Base-by-base conservation (phyloP, 495 filamentous ascomycete species). In the Hypoxylon fuscum region DNA sequence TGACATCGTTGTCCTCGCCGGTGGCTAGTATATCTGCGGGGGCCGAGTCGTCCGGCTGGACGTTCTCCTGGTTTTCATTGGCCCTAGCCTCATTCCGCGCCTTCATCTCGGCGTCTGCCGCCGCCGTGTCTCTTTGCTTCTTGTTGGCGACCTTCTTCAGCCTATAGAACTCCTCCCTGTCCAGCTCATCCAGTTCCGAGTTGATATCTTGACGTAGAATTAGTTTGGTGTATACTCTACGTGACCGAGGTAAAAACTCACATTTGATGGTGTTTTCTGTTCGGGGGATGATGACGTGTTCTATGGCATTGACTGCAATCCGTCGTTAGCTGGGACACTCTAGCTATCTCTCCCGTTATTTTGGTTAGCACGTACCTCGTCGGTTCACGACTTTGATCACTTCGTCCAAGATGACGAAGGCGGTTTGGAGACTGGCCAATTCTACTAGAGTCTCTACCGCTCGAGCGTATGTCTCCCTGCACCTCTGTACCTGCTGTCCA, bases 321-420 rank as follows among this genome's bases (percentile, higher is more conserved):
- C 15, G 44, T 31, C 15, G 65, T 86, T 72, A 76, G 75, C 68
- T 49, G 53, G 31, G 25, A 60, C 75, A 66, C 42, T 35, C 4
- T 27, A 48, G 46, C 27, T 31, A 27, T 44, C 17, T 8, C 40
- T 11, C 40, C n/a, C n/a, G n/a, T n/a, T n/a, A n/a, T n/a, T n/a
- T n/a, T n/a, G n/a, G n/a, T n/a, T n/a, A 25, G 10, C 3, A 49
- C 83, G 74, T 77, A 88, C 87, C 89, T 91, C 95, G 89, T 60
- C 95, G 87, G 74, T 98, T 99, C 27, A 99, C 95, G 21, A 97
- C 91, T 81, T 99, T 99, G 76, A 99, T 99, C 51, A 99, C 96
- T 71, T 98, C 96, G 72, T 99, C 95, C 59, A 99, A 74, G 61
- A 97, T 97, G 34, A 99, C 90, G 70, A 99, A 99, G 5, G 95